A percentile compares a stretch with the other conserved stretches of the same genome.
Evolutionary conservation across 768 basidiomycete species (phyloP).

Genomic region (Mycena pura): DNA sequence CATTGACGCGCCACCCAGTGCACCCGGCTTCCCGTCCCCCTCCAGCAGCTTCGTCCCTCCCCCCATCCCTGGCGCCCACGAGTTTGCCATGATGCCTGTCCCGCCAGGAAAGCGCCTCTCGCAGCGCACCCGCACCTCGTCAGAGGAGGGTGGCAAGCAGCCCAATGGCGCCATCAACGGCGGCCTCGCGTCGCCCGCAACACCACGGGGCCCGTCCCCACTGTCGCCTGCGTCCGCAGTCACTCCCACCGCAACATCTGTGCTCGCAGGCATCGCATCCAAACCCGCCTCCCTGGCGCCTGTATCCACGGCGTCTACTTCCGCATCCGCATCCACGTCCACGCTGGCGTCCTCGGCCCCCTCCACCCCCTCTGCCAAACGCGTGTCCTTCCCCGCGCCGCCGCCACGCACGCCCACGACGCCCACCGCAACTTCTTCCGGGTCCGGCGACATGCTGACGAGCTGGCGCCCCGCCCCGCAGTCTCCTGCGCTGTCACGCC

Average conservation of each 20-base stretch:
- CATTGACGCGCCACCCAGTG: constrained; percentile 50
- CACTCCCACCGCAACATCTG: neutral
- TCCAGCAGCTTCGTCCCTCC: constrained; percentile 74
- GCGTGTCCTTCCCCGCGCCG: constrained; percentile 20
- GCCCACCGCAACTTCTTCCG: neutral
- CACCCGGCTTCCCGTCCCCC: constrained; percentile 64
- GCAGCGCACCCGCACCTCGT: neutral
- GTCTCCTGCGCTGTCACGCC: constrained; percentile 60
- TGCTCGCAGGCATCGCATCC: neutral
- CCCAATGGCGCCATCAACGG: neutral
- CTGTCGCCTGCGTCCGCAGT: neutral
- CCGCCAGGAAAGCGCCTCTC: constrained; percentile 24
- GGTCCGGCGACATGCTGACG: constrained; percentile 39
- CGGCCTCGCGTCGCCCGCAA: neutral
- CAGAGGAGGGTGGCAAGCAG: neutral
- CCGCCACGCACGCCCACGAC: constrained; percentile 15
- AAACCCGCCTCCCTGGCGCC: neutral
- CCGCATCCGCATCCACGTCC: neutral
- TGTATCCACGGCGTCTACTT: neutral
- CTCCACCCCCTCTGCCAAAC: constrained; percentile 3
- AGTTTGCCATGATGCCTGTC: constrained; percentile 62
- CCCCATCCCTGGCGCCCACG: constrained; percentile 69
- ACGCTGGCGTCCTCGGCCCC: neutral
- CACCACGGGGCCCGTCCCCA: neutral
- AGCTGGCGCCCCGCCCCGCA: constrained; percentile 67